Evolutionary conservation across 352 stramenopile genomes (phyloP).

Genomic region (Thalassiosira mediterranea): DNA sequence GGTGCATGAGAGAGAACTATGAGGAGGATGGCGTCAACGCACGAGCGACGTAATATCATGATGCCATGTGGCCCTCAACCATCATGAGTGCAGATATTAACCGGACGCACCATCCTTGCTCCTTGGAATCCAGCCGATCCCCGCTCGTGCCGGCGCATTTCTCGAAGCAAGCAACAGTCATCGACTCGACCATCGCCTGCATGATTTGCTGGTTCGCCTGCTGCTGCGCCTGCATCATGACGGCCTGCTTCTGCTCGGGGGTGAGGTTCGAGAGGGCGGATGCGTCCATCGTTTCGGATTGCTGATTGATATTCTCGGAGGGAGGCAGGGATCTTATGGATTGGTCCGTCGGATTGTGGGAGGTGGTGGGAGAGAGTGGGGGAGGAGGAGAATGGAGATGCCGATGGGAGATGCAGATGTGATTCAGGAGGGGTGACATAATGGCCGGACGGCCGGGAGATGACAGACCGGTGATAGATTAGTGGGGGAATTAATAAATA

Average conservation of each 20-base stretch:
- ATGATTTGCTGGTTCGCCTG: constrained; percentile 83
- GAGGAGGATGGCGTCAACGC: too few relatives aligned
- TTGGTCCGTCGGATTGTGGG: too few relatives aligned
- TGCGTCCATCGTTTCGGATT: constrained; percentile 40
- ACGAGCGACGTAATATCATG: too few relatives aligned
- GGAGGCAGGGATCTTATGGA: too few relatives aligned
- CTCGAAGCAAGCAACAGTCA: constrained; percentile 72
- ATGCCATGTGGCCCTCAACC: too few relatives aligned
- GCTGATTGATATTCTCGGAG: constrained; percentile 7
- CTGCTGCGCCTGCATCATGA: constrained; percentile 73
- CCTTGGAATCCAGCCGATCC: constrained; percentile 44
- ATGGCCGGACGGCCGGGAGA: neutral
- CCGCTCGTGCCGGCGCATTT: constrained; percentile 76
- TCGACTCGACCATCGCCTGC: constrained; percentile 76
- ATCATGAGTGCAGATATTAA: too few relatives aligned
- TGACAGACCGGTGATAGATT: neutral
- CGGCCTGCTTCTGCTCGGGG: constrained; percentile 67
- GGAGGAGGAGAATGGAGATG: neutral
- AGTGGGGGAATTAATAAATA: too few relatives aligned
- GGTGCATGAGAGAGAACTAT: too few relatives aligned
- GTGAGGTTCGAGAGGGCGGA: constrained; percentile 56
- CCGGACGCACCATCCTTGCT: constrained; percentile 78
- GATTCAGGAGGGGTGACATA: too few relatives aligned
- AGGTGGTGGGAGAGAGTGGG: neutral
- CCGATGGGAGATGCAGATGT: too few relatives aligned